Evolutionary conservation across 2,329 filamentous ascomycete genomes (phyloP).

Genomic region (Claviceps africana): DNA sequence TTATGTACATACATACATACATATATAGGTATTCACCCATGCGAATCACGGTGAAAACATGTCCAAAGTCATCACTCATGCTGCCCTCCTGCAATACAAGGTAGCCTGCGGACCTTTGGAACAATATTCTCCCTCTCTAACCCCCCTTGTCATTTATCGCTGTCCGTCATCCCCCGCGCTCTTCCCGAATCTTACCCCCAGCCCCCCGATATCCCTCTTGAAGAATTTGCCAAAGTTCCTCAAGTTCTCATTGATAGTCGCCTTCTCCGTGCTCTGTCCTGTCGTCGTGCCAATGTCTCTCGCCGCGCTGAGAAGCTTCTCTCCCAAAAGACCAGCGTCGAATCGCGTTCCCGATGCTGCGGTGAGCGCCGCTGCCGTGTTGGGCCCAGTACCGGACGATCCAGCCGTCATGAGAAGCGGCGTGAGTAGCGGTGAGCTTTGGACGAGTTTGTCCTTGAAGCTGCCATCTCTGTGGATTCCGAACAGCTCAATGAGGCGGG

Average conservation of each 20-base stretch:
- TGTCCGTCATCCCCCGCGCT: slow-evolving; percentile 26
- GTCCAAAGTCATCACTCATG: not conserved
- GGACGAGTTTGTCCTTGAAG: slow-evolving; percentile 54
- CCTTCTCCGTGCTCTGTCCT: slow-evolving; percentile 37
- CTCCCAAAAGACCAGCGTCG: slow-evolving; percentile 70
- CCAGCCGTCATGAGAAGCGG: slow-evolving; percentile 41
- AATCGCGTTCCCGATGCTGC: slow-evolving; percentile 42
- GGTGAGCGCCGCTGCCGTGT: slow-evolving; percentile 27
- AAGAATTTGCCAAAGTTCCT: slow-evolving; percentile 97
- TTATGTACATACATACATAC: too few relatives aligned
- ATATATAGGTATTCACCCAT: too few relatives aligned
- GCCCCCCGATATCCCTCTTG: slow-evolving; percentile 66
- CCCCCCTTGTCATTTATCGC: slow-evolving; percentile 5
- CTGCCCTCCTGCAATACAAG: not conserved
- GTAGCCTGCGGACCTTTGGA: too few relatives aligned
- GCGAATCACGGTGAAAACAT: not conserved
- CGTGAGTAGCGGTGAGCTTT: slow-evolving; percentile 56
- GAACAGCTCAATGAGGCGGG: slow-evolving; percentile 76
- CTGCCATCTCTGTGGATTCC: slow-evolving; percentile 62
- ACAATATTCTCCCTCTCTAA: too few relatives aligned
- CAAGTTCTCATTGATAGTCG: slow-evolving; percentile 80
- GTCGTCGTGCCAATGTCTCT: slow-evolving; percentile 60
- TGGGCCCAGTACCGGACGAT: slow-evolving; percentile 23
- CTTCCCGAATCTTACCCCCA: slow-evolving; percentile 61
- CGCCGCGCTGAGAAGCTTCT: slow-evolving; percentile 76